Conservation (phyloP, 1,139 yeast genomes). For the Kazachstania sp. region DNA sequence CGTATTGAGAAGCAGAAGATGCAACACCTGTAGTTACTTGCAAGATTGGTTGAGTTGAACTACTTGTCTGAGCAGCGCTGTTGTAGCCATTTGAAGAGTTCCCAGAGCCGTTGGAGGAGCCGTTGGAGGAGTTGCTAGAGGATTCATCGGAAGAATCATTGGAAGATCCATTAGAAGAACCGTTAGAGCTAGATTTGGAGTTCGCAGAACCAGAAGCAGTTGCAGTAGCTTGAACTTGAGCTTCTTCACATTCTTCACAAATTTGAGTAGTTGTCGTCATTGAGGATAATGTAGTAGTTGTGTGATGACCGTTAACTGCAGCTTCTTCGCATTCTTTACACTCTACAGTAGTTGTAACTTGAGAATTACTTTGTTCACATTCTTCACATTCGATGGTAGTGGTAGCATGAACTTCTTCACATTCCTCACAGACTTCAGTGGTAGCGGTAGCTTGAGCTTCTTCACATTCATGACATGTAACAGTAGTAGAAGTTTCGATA, state of each 20-base stretch:
- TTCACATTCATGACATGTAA: constrained; percentile 1
- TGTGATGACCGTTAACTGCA: not conserved
- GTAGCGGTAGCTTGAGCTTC: not conserved
- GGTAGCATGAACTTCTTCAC: constrained; percentile 6
- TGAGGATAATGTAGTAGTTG: not conserved
- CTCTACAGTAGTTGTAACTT: not conserved
- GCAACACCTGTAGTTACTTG: not conserved
- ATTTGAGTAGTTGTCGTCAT: constrained; percentile 1
- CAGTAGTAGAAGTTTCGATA: constrained; percentile 1
- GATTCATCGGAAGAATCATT: not conserved
- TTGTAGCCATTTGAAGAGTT: not conserved
- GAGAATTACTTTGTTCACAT: not conserved
- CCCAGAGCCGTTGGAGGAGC: not conserved
- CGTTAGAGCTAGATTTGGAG: too few relatives aligned
- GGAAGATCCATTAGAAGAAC: not conserved
- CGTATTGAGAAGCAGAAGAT: not conserved
- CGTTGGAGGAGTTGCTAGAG: not conserved
- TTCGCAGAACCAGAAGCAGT: not conserved
- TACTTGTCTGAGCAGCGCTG: not conserved
- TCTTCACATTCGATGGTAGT: constrained; percentile 1
- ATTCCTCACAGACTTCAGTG: not conserved
- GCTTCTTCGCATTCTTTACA: constrained; percentile 5
- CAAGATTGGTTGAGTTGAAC: not conserved
- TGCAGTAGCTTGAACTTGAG: not conserved
- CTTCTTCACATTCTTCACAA: constrained; percentile 3